Percentiles rank a stretch among this genome's conserved stretches.
Evolutionary conservation across 768 basidiomycete genomes (phyloP).

Genomic region (Podaxis sp.): DNA sequence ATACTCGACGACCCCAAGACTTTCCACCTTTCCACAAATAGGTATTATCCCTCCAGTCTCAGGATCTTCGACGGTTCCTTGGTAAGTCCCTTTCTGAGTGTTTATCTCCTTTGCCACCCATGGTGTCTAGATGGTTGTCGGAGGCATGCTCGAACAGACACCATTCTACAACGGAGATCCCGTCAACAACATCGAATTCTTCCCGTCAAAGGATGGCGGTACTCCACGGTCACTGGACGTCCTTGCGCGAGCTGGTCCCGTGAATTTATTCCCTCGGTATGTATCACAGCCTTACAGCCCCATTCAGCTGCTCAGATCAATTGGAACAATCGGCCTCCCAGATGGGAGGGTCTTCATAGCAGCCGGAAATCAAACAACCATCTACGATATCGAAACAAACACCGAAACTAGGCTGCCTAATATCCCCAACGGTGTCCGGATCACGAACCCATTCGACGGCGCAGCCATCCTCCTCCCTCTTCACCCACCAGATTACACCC

Average conservation of each 20-base stretch:
- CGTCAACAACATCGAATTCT: conserved; percentile 43
- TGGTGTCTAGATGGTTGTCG: conserved; percentile 24
- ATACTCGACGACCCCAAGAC: conserved; percentile 34
- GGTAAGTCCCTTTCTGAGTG: conserved; percentile 26
- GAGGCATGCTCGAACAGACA: conserved; percentile 27
- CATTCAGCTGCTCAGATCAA: background rate
- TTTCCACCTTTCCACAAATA: conserved; percentile 33
- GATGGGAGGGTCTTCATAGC: conserved; percentile 42
- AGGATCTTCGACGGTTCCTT: conserved; percentile 33
- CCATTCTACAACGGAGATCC: conserved; percentile 68
- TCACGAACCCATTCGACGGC: conserved; percentile 40
- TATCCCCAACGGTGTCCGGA: conserved; percentile 46
- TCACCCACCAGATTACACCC: conserved; percentile 37
- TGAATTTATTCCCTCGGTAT: conserved; percentile 29
- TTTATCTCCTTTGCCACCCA: background rate
- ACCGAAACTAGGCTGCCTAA: conserved; percentile 39
- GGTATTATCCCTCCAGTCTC: conserved; percentile 43
- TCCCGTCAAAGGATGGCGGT: conserved; percentile 39
- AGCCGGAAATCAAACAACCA: conserved; percentile 41
- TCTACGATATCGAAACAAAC: conserved; percentile 37
- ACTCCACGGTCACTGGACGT: conserved; percentile 27
- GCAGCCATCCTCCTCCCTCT: conserved; percentile 38
- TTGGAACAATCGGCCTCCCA: conserved; percentile 34
- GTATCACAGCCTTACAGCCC: background rate
- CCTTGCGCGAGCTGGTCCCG: conserved; percentile 28